Evolutionary conservation across 257 asterid species (phyloP), one percentile per base, ranked within the genome.

Genomic region (Lavandula angustifolia): DNA sequence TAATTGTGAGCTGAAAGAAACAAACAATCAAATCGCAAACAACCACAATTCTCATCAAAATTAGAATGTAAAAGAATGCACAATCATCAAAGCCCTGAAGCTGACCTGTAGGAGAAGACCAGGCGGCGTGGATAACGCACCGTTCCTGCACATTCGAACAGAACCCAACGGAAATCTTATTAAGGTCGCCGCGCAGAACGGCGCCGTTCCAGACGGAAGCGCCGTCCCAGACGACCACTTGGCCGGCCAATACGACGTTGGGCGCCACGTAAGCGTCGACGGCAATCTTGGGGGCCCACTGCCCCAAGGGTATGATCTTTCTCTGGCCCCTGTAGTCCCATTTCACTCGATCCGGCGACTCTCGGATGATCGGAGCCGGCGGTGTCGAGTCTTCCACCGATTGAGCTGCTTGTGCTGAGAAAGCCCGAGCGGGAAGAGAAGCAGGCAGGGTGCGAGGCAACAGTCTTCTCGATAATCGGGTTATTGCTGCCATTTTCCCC

Each of bases 241-340:
- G 98, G n/a, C 98, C 98, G 42, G 96, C 98, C 55, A 91, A 80
- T 33, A 91, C 95, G 54, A 86, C 98, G 56, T 86, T 91, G 0
- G 95, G 96, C 10, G 98, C 98, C 79, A 91, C 98, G 66, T 88
- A 91, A 55, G 98, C 94, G 60, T 91, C 96, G 47, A 91, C 96
- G 22, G 98, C 96, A 59, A 85, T 67, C 74, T 84, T 88, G 6
- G 98, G 98, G 41, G 64, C 70, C 98, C 96, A 91, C 84, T 88
- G 98, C 0, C 96, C 98, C 34, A 91, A 64, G 0, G 98, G 98
- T 57, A 91, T 84, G 76, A 82, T 49, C 80, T 59, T 59, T 32
- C 98, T 74, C 80, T 91, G 98, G 0, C 98, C 98, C 72, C 98
- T 73, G 55, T 91, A 86, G 79, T 91, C 96, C 98, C 96, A 91